A percentile compares a stretch with the other conserved stretches of the same genome.
These are phyloP conservation scores for Collybia sordida DNA, from an alignment of 768 basidiomycete species.

Conservation along the genomic window DNA sequence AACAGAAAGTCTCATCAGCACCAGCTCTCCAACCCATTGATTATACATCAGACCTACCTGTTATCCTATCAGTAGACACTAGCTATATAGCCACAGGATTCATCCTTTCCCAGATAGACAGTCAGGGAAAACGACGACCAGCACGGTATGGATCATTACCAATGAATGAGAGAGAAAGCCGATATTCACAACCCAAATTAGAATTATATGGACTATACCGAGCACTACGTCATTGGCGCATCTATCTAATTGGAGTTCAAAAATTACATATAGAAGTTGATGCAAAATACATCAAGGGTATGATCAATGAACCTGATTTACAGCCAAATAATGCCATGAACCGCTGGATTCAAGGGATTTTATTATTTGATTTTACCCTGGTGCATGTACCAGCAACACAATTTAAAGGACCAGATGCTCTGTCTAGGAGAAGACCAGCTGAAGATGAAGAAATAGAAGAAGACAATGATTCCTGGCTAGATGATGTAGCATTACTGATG, in stretches of 20 bases:
- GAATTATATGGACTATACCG: conserved; percentile 37
- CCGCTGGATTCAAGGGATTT: conserved; percentile 35
- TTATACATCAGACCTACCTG: conserved; percentile 24
- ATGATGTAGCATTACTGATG: conserved; percentile 17
- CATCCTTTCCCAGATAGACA: conserved; percentile 28
- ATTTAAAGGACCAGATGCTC: conserved; percentile 30
- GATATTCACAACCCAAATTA: conserved; percentile 35
- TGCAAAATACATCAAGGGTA: conserved; percentile 32
- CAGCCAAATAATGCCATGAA: conserved; percentile 32
- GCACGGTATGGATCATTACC: conserved; percentile 31
- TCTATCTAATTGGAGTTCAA: conserved; percentile 27
- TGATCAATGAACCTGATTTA: conserved; percentile 34
- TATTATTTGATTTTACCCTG: conserved; percentile 33
- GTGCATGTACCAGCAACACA: conserved; percentile 29
- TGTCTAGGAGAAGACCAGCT: conserved; percentile 23
- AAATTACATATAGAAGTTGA: conserved; percentile 33
- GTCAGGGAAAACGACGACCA: conserved; percentile 15
- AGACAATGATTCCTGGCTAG: conserved; percentile 27
- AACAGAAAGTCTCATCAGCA: conserved; percentile 13
- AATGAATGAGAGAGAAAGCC: conserved; percentile 26
- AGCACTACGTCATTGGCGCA: conserved; percentile 24
- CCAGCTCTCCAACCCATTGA: conserved; percentile 32
- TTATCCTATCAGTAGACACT: conserved; percentile 34
- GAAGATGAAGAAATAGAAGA: conserved; percentile 14
- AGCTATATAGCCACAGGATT: conserved; percentile 30